Base-by-base conservation (phyloP, 1,284 basidiomycete species). In the Ustilago vetiveriae region DNA sequence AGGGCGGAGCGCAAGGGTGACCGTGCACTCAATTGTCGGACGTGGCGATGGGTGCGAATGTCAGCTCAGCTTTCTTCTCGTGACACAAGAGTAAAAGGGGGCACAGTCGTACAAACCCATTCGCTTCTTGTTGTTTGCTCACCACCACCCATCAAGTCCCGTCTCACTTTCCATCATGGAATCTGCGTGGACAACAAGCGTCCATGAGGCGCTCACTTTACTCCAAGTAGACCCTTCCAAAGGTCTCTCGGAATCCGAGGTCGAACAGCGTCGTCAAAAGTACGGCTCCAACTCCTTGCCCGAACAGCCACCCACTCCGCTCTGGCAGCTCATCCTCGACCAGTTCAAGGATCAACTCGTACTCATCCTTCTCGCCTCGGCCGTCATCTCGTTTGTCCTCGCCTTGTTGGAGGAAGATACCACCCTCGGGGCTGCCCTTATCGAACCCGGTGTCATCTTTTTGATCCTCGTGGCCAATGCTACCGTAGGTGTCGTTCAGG, bases 291-390 rank as follows among this genome's bases (percentile, higher is more conserved):
- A 80, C 44, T 67, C 70, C n/a, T 86, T 97, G 13, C 92, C 93
- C 14, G 93, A 96, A 78, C 90, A 94, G 14, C 89, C 91, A 0
- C 85, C 92, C 1, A 96, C 93, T 4, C 92, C 95, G 4, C 83
- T 98, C 38, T 94, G 92, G 91, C 88, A 92, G 78, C 88, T 98
- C 63, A 91, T 98, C 63, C 86, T 98, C 19, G 94, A 95, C 74
- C 95, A 98, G 84, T 98, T 98, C 86, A 90, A 82, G 52, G 80
- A 82, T 57, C 78, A 81, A 60, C 73, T 82, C 39, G 80, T 82
- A 23, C 64, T 81, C 39, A 81, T 82, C 49, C 68, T 82, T 11
- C 75, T 82, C 40, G 76, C 52, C 3, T 81, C 79, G 6, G 80
- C 80, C 19, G 57, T 81, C 55, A 74, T 82, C 38, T 81, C 79